Conservation (phyloP, 2,329 filamentous ascomycete species). For the Botrytis sinoallii region DNA sequence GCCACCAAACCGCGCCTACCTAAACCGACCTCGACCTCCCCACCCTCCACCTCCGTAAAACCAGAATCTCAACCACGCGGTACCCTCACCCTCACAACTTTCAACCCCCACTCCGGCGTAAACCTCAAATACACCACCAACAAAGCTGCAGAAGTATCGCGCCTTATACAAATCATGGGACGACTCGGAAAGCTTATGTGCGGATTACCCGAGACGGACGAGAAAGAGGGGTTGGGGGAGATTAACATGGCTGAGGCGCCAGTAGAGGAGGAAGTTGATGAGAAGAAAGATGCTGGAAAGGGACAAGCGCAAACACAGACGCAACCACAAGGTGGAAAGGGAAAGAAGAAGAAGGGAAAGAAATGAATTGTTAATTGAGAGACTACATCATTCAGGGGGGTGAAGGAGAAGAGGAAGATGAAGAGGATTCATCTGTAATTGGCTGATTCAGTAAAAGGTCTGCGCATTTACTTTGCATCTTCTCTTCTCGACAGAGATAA, state of each 20-base stretch:
- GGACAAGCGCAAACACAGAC: slow-evolving; percentile 40
- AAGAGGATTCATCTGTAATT: neutral
- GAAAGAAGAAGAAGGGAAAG: slow-evolving; percentile 72
- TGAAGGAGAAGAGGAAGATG: neutral
- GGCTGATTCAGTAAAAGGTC: neutral
- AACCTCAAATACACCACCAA: slow-evolving; percentile 88
- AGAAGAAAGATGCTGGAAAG: slow-evolving; percentile 35
- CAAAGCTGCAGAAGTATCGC: slow-evolving; percentile 84
- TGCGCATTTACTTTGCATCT: neutral
- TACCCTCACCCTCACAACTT: slow-evolving; percentile 82
- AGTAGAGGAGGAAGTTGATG: slow-evolving; percentile 42
- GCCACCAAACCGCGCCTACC: slow-evolving; percentile 31
- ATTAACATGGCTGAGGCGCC: slow-evolving; percentile 40
- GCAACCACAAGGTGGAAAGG: slow-evolving; percentile 45
- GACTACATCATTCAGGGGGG: neutral
- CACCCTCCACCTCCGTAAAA: slow-evolving; percentile 40
- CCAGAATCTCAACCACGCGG: slow-evolving; percentile 52
- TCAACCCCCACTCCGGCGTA: slow-evolving; percentile 75
- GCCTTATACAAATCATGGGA: slow-evolving; percentile 73
- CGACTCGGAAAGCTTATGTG: slow-evolving; percentile 67
- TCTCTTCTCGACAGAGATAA: neutral
- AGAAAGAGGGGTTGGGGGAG: slow-evolving; percentile 30
- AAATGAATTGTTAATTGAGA: slow-evolving; percentile 45
- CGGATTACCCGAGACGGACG: slow-evolving; percentile 46
- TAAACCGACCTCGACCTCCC: slow-evolving; percentile 35